Evolutionary conservation across 2,329 filamentous ascomycete genomes (phyloP), one percentile per base, ranked within the genome.

Genomic region (Neonectria faginata): DNA sequence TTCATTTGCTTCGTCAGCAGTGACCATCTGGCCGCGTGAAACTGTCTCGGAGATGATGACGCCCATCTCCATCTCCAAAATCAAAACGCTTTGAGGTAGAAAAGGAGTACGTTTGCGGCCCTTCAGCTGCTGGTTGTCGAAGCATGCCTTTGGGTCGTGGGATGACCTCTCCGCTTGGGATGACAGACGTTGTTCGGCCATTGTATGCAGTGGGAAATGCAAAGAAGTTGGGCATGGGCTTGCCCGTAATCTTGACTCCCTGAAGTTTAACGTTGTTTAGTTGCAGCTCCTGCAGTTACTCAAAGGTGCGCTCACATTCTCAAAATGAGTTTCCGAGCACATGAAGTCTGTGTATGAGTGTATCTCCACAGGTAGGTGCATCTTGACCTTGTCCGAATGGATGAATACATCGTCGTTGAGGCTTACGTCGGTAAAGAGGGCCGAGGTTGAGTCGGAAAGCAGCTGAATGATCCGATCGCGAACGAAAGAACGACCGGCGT

Each of bases 181-280:
- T 36, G 48, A 52, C 25, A 4, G 48, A 52, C 7, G 48, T 31
- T 22, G 48, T 36, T 31, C 48, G 48, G 9, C 48, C 31, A 52
- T 52, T 31, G 16, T 52, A 52, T 52, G 48, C 48, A 22, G 31
- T 36, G 16, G 48, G 48, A 18, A 52, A 47, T 47, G 44, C 44
- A 27, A 47, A 47, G 48, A 52, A 31, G 48, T n/a, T 12, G 12
- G 27, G n/a, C 25, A 36, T 52, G 7, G 6, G 10, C 25, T 36
- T 52, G 27, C 48, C 25, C 10, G 48, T 31, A 5, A 52, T 52
- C 22, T 27, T 52, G 48, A 31, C 12, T 18, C 48, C 48, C 48
- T 31, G 6, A n/a, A 33, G 42, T 45, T 45, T 14, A 47, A 14
- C 7, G 5, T 27, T 5, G 14, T 12, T 14, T 27, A 25, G 16